phyloP scores from a whole-genome alignment of 768 basidiomycete genomes.

The Grammothele lineata region DNA sequence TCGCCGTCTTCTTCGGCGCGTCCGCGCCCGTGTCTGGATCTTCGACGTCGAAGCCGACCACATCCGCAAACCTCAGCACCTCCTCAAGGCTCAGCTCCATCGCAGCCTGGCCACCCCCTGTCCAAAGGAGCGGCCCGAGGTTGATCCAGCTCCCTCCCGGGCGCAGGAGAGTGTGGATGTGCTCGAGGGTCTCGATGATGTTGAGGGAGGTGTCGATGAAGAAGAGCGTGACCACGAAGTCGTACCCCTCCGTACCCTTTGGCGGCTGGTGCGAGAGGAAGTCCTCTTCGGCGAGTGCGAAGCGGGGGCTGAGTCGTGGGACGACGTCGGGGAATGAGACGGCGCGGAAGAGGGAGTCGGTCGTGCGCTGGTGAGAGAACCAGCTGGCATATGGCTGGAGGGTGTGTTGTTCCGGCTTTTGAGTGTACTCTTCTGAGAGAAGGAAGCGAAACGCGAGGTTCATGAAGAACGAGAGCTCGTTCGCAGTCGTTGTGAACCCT shows the following conservation, averaged over 20 bases:
- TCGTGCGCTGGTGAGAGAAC: constrained; percentile 64
- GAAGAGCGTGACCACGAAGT: constrained; percentile 48
- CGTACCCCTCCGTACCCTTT: constrained; percentile 30
- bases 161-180: constrained; percentile 51
- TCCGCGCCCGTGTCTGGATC: constrained; percentile 12
- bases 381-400: constrained; percentile 61
- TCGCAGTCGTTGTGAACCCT: constrained; percentile 54
- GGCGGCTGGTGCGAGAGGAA: constrained; percentile 36
- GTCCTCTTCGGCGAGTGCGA: constrained; percentile 52
- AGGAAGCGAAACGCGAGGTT: constrained; percentile 56
- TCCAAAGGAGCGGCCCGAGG: constrained; percentile 65
- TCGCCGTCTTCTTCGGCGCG: constrained; percentile 7
- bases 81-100: constrained; percentile 65
- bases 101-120: constrained; percentile 47
- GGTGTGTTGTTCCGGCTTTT: constrained; percentile 40
- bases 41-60: constrained; percentile 47
- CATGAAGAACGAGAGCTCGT: constrained; percentile 66
- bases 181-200: constrained; percentile 39
- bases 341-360: constrained; percentile 44
- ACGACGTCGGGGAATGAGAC: constrained; percentile 59
- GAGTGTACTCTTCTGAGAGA: constrained; percentile 43
- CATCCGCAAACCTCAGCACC: constrained; percentile 45
- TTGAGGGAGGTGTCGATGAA: constrained; percentile 40
- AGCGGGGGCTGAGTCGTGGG: constrained; percentile 40
- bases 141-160: constrained; percentile 72